A percentile compares a stretch with the other conserved stretches of the same genome.
phyloP scores from a whole-genome alignment of 176 grass and related monocot genomes.

The Cenchrus americanus region DNA sequence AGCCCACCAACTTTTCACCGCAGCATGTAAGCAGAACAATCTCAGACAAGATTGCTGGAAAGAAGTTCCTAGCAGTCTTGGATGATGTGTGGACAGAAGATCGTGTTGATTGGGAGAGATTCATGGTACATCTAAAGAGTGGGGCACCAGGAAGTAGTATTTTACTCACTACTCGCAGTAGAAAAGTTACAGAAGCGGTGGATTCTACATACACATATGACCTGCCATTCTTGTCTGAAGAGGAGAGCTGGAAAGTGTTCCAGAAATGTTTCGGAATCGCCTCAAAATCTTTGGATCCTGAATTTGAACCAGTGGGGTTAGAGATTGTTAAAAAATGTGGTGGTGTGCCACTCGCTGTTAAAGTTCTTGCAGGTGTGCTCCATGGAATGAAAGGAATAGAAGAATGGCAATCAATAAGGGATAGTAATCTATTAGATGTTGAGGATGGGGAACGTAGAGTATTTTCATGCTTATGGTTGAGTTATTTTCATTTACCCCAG shows the following conservation, averaged over 20 bases:
- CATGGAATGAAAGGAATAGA: background rate
- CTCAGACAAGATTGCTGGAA: background rate
- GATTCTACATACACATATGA: background rate
- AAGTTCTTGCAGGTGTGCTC: constrained; percentile 27
- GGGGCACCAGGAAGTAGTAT: constrained; percentile 33
- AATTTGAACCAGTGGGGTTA: background rate
- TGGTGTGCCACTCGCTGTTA: constrained; percentile 28
- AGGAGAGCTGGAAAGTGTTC: constrained; percentile 21
- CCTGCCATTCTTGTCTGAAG: constrained; percentile 15
- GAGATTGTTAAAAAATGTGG: constrained; percentile 40
- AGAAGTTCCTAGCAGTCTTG: constrained; percentile 19
- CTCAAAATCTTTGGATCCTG: background rate
- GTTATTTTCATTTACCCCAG: background rate
- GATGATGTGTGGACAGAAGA: constrained; percentile 51
- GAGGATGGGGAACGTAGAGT: background rate
- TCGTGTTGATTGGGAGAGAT: background rate
- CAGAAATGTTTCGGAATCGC: background rate
- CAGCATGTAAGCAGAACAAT: background rate
- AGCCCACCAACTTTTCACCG: background rate
- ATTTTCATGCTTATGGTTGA: background rate
- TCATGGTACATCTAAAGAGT: background rate
- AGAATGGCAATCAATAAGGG: constrained; percentile 20
- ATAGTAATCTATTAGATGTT: constrained; percentile 22
- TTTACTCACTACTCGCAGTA: constrained; percentile 41
- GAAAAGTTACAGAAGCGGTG: constrained; percentile 1